These are phyloP conservation scores for Ampelomyces quisqualis DNA, from an alignment of 2,329 filamentous ascomycete species.

Conservation along the genomic window DNA sequence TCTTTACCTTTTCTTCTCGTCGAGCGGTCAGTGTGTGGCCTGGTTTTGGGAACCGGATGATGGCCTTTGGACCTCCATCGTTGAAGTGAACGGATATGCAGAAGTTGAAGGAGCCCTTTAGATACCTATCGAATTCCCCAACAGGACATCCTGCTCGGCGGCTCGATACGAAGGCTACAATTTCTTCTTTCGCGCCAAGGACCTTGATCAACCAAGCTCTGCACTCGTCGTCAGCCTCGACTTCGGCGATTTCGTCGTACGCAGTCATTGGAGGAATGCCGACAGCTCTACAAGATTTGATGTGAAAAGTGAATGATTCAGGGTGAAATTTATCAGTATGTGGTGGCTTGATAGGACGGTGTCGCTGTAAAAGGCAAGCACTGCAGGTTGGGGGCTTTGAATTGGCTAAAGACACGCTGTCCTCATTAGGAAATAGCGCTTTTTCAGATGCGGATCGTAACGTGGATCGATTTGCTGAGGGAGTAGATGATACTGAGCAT, in stretches of 20 bases:
- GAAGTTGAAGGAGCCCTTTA: background rate
- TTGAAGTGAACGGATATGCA: background rate
- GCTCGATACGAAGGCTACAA: background rate
- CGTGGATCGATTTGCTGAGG: too few relatives aligned
- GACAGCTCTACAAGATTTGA: too few relatives aligned
- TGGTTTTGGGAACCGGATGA: slow-evolving; percentile 8
- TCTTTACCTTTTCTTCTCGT: slow-evolving; percentile 15
- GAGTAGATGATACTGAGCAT: too few relatives aligned
- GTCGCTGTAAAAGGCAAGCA: too few relatives aligned
- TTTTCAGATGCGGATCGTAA: too few relatives aligned
- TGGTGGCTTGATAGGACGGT: too few relatives aligned
- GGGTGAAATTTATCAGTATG: too few relatives aligned
- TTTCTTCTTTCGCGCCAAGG: background rate
- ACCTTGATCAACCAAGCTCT: background rate
- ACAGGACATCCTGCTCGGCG: background rate
- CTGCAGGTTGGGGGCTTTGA: too few relatives aligned
- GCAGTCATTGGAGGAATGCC: background rate
- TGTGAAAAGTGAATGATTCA: too few relatives aligned
- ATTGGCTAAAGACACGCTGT: too few relatives aligned
- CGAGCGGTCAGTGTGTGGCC: slow-evolving; percentile 7
- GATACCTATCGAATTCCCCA: background rate
- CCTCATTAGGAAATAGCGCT: too few relatives aligned
- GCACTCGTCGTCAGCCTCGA: background rate
- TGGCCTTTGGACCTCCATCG: slow-evolving; percentile 1
- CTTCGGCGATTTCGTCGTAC: background rate